Conservation (phyloP, 129 eudicot species). For the Apium graveolens region DNA sequence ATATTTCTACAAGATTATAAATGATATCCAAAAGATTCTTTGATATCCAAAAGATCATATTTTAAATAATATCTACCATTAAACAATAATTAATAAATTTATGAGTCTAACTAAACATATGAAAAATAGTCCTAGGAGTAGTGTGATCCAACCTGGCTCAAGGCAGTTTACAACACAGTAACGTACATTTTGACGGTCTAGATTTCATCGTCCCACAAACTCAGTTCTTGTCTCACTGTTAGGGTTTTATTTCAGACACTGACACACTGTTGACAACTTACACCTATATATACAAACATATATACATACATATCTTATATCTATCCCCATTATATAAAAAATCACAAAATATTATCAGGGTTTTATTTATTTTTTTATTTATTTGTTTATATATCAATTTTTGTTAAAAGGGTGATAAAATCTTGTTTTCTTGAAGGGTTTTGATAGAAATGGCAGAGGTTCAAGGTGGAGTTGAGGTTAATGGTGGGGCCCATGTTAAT, state of each 20-base stretch:
- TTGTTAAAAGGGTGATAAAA: constrained; percentile 10
- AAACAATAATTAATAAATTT: no score
- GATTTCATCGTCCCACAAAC: not conserved
- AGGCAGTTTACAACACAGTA: not conserved
- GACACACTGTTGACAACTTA: not conserved
- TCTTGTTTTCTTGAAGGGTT: constrained; percentile 18
- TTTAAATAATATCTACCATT: no score
- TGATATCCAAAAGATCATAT: no score
- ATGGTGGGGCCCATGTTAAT: constrained; percentile 41
- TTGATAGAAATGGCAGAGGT: constrained; percentile 48
- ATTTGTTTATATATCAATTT: no score
- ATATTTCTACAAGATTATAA: no score
- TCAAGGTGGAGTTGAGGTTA: constrained; percentile 28
- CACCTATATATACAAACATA: constrained; percentile 6
- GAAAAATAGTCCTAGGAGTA: not conserved
- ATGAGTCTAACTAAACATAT: not conserved
- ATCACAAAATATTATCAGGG: constrained; percentile 16
- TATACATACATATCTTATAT: not conserved
- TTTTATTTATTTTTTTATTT: not conserved
- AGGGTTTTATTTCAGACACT: constrained; percentile 8
- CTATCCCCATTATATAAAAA: constrained; percentile 17
- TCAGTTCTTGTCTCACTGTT: not conserved
- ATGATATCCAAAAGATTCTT: no score
- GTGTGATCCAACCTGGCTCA: not conserved
- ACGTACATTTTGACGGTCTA: not conserved